phyloP scores from a whole-genome alignment of 768 basidiomycete species.

The Coprinopsis marcescibilis region DNA sequence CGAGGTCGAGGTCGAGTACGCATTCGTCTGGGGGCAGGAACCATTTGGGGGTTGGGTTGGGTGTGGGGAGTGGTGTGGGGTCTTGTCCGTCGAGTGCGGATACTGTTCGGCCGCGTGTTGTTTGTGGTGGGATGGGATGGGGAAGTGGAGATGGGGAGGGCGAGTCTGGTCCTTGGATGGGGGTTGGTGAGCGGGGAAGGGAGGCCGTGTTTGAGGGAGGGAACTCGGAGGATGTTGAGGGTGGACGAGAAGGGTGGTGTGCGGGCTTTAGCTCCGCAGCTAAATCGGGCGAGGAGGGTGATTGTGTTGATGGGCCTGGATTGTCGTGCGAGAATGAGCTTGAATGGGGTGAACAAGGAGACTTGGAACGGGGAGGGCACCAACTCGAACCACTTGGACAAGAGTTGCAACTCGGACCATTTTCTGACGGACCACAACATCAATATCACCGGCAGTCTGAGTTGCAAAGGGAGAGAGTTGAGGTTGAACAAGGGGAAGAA shows the following conservation, averaged over 20 bases:
- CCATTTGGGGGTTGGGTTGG: too few species aligned
- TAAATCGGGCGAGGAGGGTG: not conserved
- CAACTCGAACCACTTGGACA: not conserved
- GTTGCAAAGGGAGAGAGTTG: too few species aligned
- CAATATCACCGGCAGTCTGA: too few species aligned
- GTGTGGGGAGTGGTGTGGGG: too few species aligned
- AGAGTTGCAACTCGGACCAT: not conserved
- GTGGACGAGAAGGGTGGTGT: not conserved
- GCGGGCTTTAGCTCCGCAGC: not conserved
- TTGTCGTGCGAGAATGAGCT: not conserved
- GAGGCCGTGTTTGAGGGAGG: not conserved
- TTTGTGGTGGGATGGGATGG: not conserved
- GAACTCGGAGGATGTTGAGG: not conserved
- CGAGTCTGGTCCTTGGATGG: not conserved
- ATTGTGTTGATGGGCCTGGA: not conserved
- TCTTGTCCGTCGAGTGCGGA: conserved; percentile 9
- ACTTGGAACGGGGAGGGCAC: too few species aligned
- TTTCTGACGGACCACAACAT: not conserved
- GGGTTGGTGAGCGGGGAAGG: not conserved
- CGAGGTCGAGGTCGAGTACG: too few species aligned
- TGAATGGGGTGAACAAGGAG: conserved; percentile 1
- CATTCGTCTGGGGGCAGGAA: too few species aligned
- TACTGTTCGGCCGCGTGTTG: conserved; percentile 5
- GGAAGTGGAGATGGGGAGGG: not conserved
- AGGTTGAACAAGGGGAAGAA: too few species aligned